phyloP scores from a whole-genome alignment of 371 early-diverging fungal species.

The Saksenaea vasiformis region DNA sequence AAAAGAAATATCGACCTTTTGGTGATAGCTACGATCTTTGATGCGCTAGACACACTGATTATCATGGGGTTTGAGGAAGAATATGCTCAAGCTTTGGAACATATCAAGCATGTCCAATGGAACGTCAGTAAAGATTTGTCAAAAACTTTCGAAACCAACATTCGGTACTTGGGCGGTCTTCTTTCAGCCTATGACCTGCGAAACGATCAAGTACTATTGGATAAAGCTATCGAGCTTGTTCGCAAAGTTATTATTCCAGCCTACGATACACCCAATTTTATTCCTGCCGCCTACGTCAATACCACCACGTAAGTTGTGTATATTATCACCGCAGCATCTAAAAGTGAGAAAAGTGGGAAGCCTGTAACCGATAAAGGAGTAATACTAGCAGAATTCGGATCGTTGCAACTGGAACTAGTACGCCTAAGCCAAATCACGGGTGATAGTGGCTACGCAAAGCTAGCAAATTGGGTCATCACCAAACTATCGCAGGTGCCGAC shows the following conservation, averaged over 20 bases:
- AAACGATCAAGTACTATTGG: slow-evolving; percentile 8
- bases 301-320: slow-evolving; percentile 20
- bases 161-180: slow-evolving; percentile 66
- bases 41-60: slow-evolving; percentile 81
- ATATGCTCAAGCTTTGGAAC: slow-evolving; percentile 63
- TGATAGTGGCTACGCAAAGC: slow-evolving; percentile 62
- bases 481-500: slow-evolving; percentile 47
- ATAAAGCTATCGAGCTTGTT: slow-evolving; percentile 33
- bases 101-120: slow-evolving; percentile 45
- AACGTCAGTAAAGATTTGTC: slow-evolving; percentile 16
- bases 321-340: not conserved
- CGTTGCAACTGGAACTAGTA: slow-evolving; percentile 86
- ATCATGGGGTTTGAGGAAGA: slow-evolving; percentile 79
- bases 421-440: slow-evolving; percentile 78
- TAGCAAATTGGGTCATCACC: slow-evolving; percentile 52
- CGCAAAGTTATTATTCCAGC: slow-evolving; percentile 39
- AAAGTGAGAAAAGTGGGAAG: slow-evolving; percentile 12
- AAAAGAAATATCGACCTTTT: slow-evolving; percentile 43
- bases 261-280: slow-evolving; percentile 57
- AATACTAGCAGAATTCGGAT: slow-evolving; percentile 82
- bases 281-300: slow-evolving; percentile 76
- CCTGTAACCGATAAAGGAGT: not conserved
- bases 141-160: slow-evolving; percentile 67
- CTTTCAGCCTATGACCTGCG: slow-evolving; percentile 50
- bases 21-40: slow-evolving; percentile 69